Evolutionary conservation across 2,329 filamentous ascomycete genomes (phyloP).

Genomic region (Pezicula radicicola): DNA sequence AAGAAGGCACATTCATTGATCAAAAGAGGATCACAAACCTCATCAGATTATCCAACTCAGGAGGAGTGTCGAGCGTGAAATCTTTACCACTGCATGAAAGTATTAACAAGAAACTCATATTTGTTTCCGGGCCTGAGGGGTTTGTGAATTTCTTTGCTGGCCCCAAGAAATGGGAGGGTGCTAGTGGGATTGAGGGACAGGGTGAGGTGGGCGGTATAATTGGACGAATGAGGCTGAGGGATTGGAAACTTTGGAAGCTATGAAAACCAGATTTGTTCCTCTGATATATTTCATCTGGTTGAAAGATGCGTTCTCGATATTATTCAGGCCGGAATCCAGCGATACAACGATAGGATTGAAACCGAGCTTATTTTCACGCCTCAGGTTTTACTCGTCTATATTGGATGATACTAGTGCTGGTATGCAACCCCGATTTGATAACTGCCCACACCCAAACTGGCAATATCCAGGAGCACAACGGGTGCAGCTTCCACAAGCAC

Average conservation of each 20-base stretch:
- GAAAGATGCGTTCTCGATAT: too few species aligned
- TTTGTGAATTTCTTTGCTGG: constrained; percentile 83
- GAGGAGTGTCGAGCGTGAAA: constrained; percentile 2
- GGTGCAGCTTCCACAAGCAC: too few species aligned
- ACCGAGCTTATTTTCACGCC: too few species aligned
- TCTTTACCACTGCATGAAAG: constrained; percentile 26
- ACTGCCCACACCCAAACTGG: too few species aligned
- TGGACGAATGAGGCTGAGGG: constrained; percentile 46
- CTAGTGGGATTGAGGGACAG: constrained; percentile 64
- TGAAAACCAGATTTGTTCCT: constrained; percentile 10
- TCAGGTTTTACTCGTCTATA: too few species aligned
- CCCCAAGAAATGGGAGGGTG: constrained; percentile 67
- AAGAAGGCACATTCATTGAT: constrained; percentile 68
- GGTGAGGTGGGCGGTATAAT: constrained; percentile 71
- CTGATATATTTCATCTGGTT: too few species aligned
- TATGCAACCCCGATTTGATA: too few species aligned
- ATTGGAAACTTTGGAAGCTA: constrained; percentile 33
- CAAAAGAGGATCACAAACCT: constrained; percentile 42
- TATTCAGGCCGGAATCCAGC: too few species aligned
- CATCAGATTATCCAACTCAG: constrained; percentile 13
- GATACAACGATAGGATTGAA: too few species aligned
- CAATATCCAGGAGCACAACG: too few species aligned
- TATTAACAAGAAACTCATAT: constrained; percentile 55
- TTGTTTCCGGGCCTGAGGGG: constrained; percentile 87
- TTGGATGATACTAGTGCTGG: too few species aligned